Base-by-base conservation (phyloP, 73 alveolate species). In the Blepharisma stoltei region DNA sequence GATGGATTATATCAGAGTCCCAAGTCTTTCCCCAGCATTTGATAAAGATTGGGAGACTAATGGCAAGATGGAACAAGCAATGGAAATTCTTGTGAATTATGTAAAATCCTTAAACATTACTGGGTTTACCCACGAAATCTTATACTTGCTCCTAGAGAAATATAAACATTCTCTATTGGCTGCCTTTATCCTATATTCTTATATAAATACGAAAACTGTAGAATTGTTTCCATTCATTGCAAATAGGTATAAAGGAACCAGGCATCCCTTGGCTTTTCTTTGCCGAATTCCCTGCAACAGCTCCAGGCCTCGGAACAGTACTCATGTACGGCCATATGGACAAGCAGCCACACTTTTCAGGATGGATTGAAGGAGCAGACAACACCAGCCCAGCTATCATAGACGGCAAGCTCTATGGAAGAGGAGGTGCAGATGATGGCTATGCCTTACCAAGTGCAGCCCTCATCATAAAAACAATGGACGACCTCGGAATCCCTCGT, bases 381-480 rank as follows among this genome's bases (percentile, higher is more conserved):
- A 91, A 95, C 7, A 66, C 83, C 49, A 80, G 45, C 9, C 98
- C 97, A 27, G 89, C 60, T 14, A 84, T 92, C 6, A 55, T 67
- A 54, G 92, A 84, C 67, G 94, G 88, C 6, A 88, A 84, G 69
- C 70, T 90, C 6, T 92, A 90, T 68, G 98, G 95, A 18, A 78
- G 98, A 70, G 98, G 98, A 6, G 90, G 91, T 20, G 78, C 95
- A 6, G 98, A 92, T 84, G 98, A 92, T 81, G 96, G 97, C 9
- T 88, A 75, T 76, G 76, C 90, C 7, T 54, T 81, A n/a, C 82
- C 81, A 45, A 76, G 96, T 38, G 86, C 89, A 37, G 86, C 86
- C 54, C 81, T 85, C 49, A 54, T 89, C 14, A 85, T 90, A 55
- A 90, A 90, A 77, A 70, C 84, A 0, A 49, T 76, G 6, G 78